Evolutionary conservation across 140 eudicot genomes (phyloP), one percentile per base, ranked within the genome.

Genomic region (Cichorium intybus): DNA sequence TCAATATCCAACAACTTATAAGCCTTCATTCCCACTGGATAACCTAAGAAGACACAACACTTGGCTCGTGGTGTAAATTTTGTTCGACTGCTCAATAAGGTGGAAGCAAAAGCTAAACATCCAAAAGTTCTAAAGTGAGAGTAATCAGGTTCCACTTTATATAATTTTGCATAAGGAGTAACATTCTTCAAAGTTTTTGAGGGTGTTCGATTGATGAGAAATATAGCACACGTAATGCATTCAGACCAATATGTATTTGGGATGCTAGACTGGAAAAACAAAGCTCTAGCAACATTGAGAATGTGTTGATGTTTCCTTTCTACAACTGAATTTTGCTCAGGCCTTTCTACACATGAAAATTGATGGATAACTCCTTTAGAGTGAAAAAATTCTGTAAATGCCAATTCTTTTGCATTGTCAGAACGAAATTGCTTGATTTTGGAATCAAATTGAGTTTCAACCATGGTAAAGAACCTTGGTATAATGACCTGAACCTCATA

Each of bases 231-330:
- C 0, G 22, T 7, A 2, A 71, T 6, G 16, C 76, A 71, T 14
- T 71, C 62, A 4, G 18, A 45, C 76, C 76, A 71, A 60, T 55
- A 71, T 14, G 1, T 1, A 4, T 26, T 0, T 4, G 62, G 76
- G 3, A 71, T 2, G 4, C 7, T 7, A 1, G 69, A 16, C n/a
- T 71, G 63, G 11, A 60, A 71, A 3, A 18, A 18, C 1, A 71
- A 4, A 0, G 47, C 61, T 23, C 70, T 22, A 6, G 56, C 70
- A 12, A 61, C 64, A 18, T 71, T 33, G 1, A 71, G 39, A 2
- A 71, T 17, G 18, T 60, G 69, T 15, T 34, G 60, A 34, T 71
- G 76, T 20, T 71, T 71, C 0, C 69, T 47, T n/a, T 71, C 76
- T 0, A 60, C 55, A 2, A 34, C 20, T 0, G 50, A 54, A 15